A percentile compares a stretch with the other conserved stretches of the same genome.
phyloP scores from a whole-genome alignment of 345 rosid species.

The Passiflora organensis region DNA sequence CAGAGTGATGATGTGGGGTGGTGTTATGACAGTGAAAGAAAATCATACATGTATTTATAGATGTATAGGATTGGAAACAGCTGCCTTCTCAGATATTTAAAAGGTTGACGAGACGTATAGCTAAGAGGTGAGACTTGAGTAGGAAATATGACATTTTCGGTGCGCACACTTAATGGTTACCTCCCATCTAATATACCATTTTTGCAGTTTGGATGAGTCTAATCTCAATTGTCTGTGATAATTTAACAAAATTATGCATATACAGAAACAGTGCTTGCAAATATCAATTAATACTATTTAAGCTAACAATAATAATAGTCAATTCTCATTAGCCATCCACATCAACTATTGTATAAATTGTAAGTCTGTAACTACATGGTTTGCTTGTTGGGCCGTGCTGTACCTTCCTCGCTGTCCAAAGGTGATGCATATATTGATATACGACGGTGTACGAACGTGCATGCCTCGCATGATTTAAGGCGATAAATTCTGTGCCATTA shows the following conservation, averaged over 20 bases:
- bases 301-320: too few species aligned
- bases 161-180: not conserved
- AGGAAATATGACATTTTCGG: constrained; percentile 7
- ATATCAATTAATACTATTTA: too few species aligned
- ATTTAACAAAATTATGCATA: too few species aligned
- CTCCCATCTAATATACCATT: not conserved
- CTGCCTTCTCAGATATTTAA: constrained; percentile 27
- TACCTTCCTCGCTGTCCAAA: constrained; percentile 17
- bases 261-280: too few species aligned
- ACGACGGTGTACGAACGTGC: constrained; percentile 61
- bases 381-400: constrained; percentile 31
- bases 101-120: constrained; percentile 44
- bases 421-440: constrained; percentile 28
- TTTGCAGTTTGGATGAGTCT: not conserved
- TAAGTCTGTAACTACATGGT: not conserved
- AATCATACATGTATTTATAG: constrained; percentile 28
- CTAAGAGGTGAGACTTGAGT: constrained; percentile 18
- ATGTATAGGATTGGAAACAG: constrained; percentile 17
- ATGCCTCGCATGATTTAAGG: constrained; percentile 13
- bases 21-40: constrained; percentile 23
- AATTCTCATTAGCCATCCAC: not conserved
- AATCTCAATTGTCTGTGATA: too few species aligned
- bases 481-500: not conserved
- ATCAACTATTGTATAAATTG: not conserved
- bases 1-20: too few species aligned